These are phyloP conservation scores for Rhizophagus clarus DNA, from an alignment of 192 early-diverging fungal species.

Conservation along the genomic window DNA sequence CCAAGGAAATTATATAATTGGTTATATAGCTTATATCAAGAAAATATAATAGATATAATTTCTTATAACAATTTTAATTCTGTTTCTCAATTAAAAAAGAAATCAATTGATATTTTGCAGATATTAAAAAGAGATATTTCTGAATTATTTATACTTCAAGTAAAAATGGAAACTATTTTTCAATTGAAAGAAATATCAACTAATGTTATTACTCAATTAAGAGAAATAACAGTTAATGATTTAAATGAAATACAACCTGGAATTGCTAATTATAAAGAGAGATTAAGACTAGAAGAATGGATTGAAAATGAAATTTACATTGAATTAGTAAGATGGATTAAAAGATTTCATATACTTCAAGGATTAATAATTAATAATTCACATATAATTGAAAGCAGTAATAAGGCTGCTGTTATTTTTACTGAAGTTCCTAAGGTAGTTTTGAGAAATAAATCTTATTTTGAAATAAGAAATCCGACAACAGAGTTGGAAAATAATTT, in stretches of 20 bases:
- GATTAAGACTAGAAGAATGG: background rate
- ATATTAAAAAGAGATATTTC: too few species aligned
- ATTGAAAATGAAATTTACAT: background rate
- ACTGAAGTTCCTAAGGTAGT: background rate
- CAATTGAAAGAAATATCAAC: background rate
- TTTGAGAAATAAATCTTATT: background rate
- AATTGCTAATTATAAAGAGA: background rate
- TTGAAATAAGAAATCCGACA: background rate
- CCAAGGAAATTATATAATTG: background rate
- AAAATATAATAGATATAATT: background rate
- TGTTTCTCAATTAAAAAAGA: background rate
- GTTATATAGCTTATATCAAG: background rate
- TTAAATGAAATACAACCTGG: background rate
- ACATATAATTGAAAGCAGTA: background rate
- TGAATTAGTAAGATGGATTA: background rate
- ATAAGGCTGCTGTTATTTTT: background rate
- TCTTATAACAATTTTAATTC: background rate
- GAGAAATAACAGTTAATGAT: background rate
- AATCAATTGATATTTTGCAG: too few species aligned
- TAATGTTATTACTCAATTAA: too few species aligned
- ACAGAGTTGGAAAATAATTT: background rate
- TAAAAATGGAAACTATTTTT: too few species aligned
- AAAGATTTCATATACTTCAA: background rate
- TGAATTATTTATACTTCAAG: too few species aligned
- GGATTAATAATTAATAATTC: background rate